Percentiles rank a stretch among this genome's conserved stretches.
Evolutionary conservation across 106 monocot genomes (phyloP).

Genomic region (Gastrodia elata): DNA sequence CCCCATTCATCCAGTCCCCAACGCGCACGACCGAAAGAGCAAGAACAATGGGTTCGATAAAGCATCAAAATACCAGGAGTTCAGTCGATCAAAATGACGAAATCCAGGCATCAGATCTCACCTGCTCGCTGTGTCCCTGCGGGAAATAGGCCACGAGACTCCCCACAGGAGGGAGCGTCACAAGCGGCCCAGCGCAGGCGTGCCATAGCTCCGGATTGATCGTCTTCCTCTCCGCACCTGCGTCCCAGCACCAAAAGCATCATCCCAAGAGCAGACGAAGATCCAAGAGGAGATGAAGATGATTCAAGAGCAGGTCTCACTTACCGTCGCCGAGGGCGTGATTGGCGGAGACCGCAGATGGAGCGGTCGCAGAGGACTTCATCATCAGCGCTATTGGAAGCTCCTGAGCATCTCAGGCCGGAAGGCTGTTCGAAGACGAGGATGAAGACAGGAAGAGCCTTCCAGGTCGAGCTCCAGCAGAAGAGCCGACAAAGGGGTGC

Average conservation of each 20-base stretch:
- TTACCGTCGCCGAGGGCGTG: neutral
- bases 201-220: conserved; percentile 55
- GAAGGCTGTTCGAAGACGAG: neutral
- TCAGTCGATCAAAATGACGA: too few species aligned
- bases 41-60: too few species aligned
- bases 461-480: neutral
- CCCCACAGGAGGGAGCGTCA: conserved; percentile 46
- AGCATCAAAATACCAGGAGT: too few species aligned
- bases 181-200: conserved; percentile 56
- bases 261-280: neutral
- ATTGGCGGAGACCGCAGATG: neutral
- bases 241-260: neutral
- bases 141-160: conserved; percentile 84
- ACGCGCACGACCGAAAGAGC: too few species aligned
- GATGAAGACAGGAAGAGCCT: neutral
- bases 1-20: too few species aligned
- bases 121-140: conserved; percentile 66
- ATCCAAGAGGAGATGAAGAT: neutral
- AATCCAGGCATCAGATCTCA: conserved; percentile 1
- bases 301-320: neutral
- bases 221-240: conserved; percentile 35
- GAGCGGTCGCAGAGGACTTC: neutral
- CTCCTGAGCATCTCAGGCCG: neutral
- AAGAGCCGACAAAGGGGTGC: neutral
- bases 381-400: neutral